phyloP scores from a whole-genome alignment of 768 basidiomycete genomes.

The Hydnomerulius pinastri region DNA sequence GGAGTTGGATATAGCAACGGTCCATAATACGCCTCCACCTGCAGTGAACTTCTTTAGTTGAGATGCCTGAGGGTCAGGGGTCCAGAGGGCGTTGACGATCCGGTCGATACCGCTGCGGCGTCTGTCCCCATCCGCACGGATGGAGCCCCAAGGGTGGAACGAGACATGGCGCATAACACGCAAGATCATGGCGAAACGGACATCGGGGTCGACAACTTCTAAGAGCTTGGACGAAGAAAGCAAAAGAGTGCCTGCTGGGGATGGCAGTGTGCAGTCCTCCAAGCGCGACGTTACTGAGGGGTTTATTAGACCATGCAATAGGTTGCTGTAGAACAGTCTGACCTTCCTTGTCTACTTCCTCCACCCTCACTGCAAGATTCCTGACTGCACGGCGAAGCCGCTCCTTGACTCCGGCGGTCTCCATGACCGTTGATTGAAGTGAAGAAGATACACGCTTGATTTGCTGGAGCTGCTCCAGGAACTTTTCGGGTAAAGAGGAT shows the following conservation, averaged over 20 bases:
- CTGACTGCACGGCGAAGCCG: conserved; percentile 41
- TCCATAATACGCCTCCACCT: conserved; percentile 68
- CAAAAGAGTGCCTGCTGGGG: conserved; percentile 52
- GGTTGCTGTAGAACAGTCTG: background rate
- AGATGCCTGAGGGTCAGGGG: conserved; percentile 26
- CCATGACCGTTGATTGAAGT: conserved; percentile 34
- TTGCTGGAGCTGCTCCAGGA: conserved; percentile 32
- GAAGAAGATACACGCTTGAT: conserved; percentile 34
- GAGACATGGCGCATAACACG: conserved; percentile 72
- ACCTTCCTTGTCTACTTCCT: conserved; percentile 51
- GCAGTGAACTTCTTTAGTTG: conserved; percentile 44
- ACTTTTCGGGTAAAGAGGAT: conserved; percentile 28
- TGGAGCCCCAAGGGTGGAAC: conserved; percentile 74
- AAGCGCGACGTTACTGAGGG: conserved; percentile 46
- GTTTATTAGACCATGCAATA: conserved; percentile 3
- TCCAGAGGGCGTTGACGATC: conserved; percentile 54
- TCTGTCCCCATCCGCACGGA: conserved; percentile 61
- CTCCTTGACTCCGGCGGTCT: conserved; percentile 33
- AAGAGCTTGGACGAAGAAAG: conserved; percentile 40
- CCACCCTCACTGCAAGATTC: conserved; percentile 36
- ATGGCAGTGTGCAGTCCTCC: conserved; percentile 37
- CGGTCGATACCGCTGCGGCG: conserved; percentile 45
- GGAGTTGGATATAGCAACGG: conserved; percentile 45
- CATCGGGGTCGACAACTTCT: conserved; percentile 32
- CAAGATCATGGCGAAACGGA: conserved; percentile 46